Evolutionary conservation across 352 stramenopile species (phyloP), one percentile per base, ranked within the genome.

Genomic region (Phytophthora ramorum): DNA sequence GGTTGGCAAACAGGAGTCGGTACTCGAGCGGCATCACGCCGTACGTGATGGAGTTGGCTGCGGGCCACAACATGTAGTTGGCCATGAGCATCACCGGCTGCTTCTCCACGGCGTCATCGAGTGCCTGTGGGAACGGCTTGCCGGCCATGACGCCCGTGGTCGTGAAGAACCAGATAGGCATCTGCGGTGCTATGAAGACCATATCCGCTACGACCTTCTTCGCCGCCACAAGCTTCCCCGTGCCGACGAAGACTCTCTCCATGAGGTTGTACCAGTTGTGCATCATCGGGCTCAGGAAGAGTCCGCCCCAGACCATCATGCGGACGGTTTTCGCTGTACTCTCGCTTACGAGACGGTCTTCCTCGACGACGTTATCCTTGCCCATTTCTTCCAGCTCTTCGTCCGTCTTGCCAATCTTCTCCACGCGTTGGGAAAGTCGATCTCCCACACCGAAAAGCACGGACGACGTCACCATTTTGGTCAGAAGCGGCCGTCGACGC

Each of bases 181-280:
- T 71, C 26, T 68, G 48, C 5, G 71, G 67, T 0, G 71, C 67
- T 13, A 79, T 37, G 22, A 79, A 59, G n/a, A 76, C 20, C 67
- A 76, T 73, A 37, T 79, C 71, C 0, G 66, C 43, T 30, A 73
- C 63, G 16, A 79, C 67, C 22, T 79, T 79, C 67, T 79, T 73
- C 14, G 57, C 56, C 10, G 51, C 62, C 5, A 64, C 63, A 7
- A 74, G 20, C 37, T 63, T 64, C 0, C 62, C 71, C 6, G 67
- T 58, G 10, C 66, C 70, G 24, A 51, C 20, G 40, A 73, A 64
- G 9, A 71, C 58, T 5, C 49, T 30, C 69, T 98, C 92, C 45
- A 98, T 78, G 16, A 90, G 46, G 30, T 87, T 78, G 74, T 97
- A 97, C 70, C 96, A 98, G n/a, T 79, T 93, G 74, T 98, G 89